Conservation (phyloP, 2,329 filamentous ascomycete genomes). For the Eutypella sp. region DNA sequence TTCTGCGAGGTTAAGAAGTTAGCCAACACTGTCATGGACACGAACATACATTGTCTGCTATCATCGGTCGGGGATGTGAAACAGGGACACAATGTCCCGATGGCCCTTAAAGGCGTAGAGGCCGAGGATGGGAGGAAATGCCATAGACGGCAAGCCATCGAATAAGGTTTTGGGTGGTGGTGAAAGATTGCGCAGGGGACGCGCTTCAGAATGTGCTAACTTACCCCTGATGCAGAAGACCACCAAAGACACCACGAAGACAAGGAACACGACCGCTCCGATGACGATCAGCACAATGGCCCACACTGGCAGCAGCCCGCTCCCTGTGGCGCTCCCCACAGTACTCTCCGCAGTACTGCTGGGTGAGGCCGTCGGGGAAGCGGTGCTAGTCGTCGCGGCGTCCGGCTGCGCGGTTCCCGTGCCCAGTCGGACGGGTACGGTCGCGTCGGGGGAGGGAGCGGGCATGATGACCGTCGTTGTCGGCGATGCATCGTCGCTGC, state of each 20-base stretch:
- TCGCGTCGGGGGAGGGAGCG: no score
- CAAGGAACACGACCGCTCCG: background rate
- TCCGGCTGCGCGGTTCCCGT: background rate
- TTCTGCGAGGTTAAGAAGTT: background rate
- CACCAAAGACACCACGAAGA: slow-evolving; percentile 1
- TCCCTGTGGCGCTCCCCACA: background rate
- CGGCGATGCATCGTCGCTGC: no score
- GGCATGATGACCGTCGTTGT: no score
- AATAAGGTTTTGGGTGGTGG: no score
- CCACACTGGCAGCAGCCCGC: background rate
- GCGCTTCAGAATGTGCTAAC: background rate
- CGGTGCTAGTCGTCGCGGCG: background rate
- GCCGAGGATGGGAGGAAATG: no score
- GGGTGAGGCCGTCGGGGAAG: background rate
- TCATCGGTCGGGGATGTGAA: background rate
- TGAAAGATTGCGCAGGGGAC: no score
- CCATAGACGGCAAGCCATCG: no score
- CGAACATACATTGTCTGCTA: background rate
- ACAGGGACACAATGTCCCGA: no score
- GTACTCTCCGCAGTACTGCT: background rate
- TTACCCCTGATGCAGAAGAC: background rate
- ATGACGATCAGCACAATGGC: slow-evolving; percentile 1
- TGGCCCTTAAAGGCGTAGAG: no score
- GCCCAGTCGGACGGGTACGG: no score
- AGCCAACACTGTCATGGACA: background rate